Base-by-base conservation (phyloP, 2,329 filamentous ascomycete genomes). In the Fusarium sp. region DNA sequence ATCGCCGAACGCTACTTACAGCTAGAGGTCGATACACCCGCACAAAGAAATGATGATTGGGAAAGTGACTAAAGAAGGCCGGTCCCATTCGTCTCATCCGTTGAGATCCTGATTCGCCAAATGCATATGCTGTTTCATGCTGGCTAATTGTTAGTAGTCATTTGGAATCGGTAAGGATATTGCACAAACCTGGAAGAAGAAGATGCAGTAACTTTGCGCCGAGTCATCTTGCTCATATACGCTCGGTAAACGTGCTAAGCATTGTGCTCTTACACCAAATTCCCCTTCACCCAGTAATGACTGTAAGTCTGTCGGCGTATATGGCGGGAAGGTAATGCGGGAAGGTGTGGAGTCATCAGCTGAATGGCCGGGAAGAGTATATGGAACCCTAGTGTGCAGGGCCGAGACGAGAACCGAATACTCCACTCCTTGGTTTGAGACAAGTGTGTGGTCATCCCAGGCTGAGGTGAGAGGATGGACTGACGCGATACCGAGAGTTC, bases 41-140 rank as follows among this genome's bases (percentile, higher is more conserved):
- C 29, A 84, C 84, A 62, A 89, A 90, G 75, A 88, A 89, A 73
- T 90, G 87, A 64, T 90, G 88, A 16, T 85, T 82, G 4, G 88
- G 88, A 59, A 90, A 90, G 0, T 78, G 78, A 41, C 81, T 81
- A 67, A 88, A 89, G 45, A 80, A 77, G 7, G 79, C 78, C 1
- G 88, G 85, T 0, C 87, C 87, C 23, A 81, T 77, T 29, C 80
- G 81, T 51, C 81, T 81, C 57, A 75, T 73, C 39, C 83, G 78
- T 21, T 80, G 75, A 3, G 81, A 73, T 5, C 81, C 76, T 23
- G 81, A 77, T 66, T 81, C 81, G 82, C 83, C 85, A 10, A 80
- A 77, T 9, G 80, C 69, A 31, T 81, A 76, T 14, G 83, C 83
- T 14, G 81, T 80, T 73, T 86, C 86, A 76, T 87, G 85, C 85